phyloP scores from a whole-genome alignment of 805 yeast species.

The Yarrowia hollandica region DNA sequence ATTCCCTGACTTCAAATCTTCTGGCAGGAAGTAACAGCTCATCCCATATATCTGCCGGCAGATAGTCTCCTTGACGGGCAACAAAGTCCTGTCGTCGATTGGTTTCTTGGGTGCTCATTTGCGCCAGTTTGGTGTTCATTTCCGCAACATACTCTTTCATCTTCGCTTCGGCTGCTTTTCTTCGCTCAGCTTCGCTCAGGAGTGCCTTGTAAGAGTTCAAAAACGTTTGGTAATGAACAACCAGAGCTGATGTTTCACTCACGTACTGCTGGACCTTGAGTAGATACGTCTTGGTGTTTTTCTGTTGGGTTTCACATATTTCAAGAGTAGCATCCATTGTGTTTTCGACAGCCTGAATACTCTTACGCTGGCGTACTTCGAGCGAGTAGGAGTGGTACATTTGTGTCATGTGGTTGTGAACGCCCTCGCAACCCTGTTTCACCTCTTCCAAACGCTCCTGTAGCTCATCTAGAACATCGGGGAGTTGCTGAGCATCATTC shows the following conservation, averaged over 20 bases:
- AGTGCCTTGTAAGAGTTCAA: not conserved
- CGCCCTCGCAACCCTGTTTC: conserved; percentile 9
- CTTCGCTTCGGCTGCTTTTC: not conserved
- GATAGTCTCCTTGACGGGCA: conserved; percentile 11
- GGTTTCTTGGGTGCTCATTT: not conserved
- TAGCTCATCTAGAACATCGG: conserved; percentile 5
- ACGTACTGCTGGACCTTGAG: conserved; percentile 1
- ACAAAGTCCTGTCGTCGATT: conserved; percentile 12
- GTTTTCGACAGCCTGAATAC: conserved; percentile 8
- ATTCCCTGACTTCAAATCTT: not conserved
- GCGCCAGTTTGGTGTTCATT: conserved; percentile 1
- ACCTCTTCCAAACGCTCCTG: conserved; percentile 8
- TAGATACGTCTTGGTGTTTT: conserved; percentile 1
- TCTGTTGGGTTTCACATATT: conserved; percentile 13
- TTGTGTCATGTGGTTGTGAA: conserved; percentile 1
- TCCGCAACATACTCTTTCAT: not conserved
- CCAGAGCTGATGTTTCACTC: not conserved
- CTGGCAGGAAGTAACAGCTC: not conserved
- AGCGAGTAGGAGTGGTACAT: conserved; percentile 7
- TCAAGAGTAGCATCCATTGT: conserved; percentile 3
- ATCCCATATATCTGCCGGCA: conserved; percentile 24
- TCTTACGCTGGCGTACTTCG: not conserved
- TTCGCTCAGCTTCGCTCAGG: not conserved
- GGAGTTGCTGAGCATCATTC: conserved; percentile 4
- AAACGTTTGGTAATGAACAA: conserved; percentile 5